phyloP scores from a whole-genome alignment of 192 early-diverging fungal genomes.

The Backusella parvicylindrica region DNA sequence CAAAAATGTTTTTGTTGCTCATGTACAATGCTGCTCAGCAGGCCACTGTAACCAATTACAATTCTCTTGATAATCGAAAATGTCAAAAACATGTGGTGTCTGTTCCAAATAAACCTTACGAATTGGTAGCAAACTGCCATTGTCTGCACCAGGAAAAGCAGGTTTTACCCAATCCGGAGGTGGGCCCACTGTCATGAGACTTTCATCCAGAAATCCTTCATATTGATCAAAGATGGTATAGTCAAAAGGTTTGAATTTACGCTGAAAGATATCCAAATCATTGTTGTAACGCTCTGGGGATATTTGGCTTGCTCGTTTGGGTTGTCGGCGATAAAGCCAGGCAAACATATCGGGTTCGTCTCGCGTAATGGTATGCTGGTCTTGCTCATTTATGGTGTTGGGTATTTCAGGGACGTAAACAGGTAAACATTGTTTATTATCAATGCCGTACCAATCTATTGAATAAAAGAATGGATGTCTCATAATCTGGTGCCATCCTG shows the following conservation, averaged over 20 bases:
- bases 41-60: not conserved
- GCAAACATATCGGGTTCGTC: not conserved
- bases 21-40: not conserved
- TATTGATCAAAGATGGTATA: slow-evolving; percentile 79
- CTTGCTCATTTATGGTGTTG: slow-evolving; percentile 87
- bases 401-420: slow-evolving; percentile 51
- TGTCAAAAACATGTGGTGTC: not conserved
- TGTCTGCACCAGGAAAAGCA: slow-evolving; percentile 28
- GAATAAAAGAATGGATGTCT: slow-evolving; percentile 53
- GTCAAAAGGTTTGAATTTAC: slow-evolving; percentile 76
- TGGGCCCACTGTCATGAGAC: slow-evolving; percentile 52
- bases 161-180: slow-evolving; percentile 64
- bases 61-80: not conserved
- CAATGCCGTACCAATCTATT: slow-evolving; percentile 41
- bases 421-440: slow-evolving; percentile 42
- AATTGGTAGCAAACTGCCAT: slow-evolving; percentile 23
- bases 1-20: not conserved
- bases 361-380: slow-evolving; percentile 28
- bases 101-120: slow-evolving; percentile 11
- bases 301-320: not conserved
- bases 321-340: not conserved
- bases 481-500: slow-evolving; percentile 37
- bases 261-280: slow-evolving; percentile 70
- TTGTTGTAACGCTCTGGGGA: slow-evolving; percentile 25
- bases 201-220: slow-evolving; percentile 57